Conservation (phyloP, 2,329 filamentous ascomycete genomes). For the Epichloe typhina region DNA sequence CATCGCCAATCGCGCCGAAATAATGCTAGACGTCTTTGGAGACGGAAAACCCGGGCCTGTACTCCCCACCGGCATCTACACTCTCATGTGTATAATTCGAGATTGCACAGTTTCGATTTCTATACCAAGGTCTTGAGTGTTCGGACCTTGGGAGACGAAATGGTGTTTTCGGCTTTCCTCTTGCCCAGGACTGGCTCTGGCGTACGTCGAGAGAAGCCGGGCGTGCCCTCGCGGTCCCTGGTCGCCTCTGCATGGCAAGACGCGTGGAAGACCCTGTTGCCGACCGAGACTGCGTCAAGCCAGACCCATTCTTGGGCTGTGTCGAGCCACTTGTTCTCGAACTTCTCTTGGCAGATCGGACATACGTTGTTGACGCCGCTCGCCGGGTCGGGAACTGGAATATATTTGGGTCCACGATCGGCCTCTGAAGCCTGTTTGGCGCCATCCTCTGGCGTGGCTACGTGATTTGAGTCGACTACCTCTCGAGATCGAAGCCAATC, state of each 20-base stretch:
- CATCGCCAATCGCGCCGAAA: background rate
- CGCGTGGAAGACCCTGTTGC: slow-evolving; percentile 72
- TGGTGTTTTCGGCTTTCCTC: slow-evolving; percentile 55
- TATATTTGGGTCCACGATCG: slow-evolving; percentile 46
- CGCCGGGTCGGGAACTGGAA: slow-evolving; percentile 71
- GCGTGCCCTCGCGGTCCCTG: slow-evolving; percentile 42
- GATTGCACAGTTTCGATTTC: background rate
- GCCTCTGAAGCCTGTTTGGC: slow-evolving; percentile 22
- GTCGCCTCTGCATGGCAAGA: slow-evolving; percentile 78
- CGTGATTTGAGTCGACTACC: slow-evolving; percentile 52
- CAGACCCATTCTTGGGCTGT: slow-evolving; percentile 95
- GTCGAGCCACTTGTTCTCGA: slow-evolving; percentile 83
- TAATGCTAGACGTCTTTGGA: background rate
- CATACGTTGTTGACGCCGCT: slow-evolving; percentile 65
- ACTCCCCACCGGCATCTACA: background rate
- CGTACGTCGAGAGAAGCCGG: slow-evolving; percentile 32
- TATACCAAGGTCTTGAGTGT: slow-evolving; percentile 22
- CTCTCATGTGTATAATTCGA: background rate
- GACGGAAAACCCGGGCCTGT: background rate
- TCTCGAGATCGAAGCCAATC: slow-evolving; percentile 88
- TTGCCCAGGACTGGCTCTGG: slow-evolving; percentile 59
- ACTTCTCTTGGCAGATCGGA: slow-evolving; percentile 90
- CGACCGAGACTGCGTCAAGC: slow-evolving; percentile 73
- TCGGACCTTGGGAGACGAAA: slow-evolving; percentile 24
- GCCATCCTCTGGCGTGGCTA: slow-evolving; percentile 20